These are phyloP conservation scores for Chlamydomonas incerta DNA, from an alignment of 139 green algal genomes.

Conservation along the genomic window DNA sequence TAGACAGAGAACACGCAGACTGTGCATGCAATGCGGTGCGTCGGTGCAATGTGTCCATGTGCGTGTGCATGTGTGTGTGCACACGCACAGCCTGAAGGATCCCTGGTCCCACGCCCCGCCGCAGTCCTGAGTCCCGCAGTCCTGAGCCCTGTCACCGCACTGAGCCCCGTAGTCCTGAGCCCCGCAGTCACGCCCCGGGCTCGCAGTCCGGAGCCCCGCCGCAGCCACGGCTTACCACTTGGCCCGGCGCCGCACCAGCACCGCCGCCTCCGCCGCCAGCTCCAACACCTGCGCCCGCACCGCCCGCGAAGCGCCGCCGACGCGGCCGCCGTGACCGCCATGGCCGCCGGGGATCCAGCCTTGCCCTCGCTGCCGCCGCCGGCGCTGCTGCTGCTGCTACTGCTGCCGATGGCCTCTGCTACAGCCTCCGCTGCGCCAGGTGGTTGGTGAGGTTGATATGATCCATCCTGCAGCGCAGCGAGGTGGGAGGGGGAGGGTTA, in stretches of 20 bases:
- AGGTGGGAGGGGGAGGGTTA: neutral
- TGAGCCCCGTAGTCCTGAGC: neutral
- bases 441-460: conserved; percentile 11
- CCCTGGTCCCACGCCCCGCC: no score
- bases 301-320: neutral
- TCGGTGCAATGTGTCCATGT: no score
- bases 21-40: no score
- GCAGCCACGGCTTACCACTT: conserved; percentile 24
- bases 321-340: neutral
- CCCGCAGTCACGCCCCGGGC: neutral
- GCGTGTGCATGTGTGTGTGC: no score
- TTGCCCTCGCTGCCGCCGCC: neutral
- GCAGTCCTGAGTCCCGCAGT: neutral
- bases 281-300: neutral
- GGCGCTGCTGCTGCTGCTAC: neutral
- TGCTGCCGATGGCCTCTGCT: neutral
- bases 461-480: conserved; percentile 31
- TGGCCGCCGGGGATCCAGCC: neutral
- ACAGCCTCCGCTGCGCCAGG: neutral
- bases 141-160: no score
- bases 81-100: no score
- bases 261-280: neutral
- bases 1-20: neutral
- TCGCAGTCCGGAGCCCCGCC: no score
- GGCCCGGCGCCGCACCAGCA: neutral